Conservation (phyloP, 2,329 filamentous ascomycete species). For the Simplicillium aogashimaense region DNA sequence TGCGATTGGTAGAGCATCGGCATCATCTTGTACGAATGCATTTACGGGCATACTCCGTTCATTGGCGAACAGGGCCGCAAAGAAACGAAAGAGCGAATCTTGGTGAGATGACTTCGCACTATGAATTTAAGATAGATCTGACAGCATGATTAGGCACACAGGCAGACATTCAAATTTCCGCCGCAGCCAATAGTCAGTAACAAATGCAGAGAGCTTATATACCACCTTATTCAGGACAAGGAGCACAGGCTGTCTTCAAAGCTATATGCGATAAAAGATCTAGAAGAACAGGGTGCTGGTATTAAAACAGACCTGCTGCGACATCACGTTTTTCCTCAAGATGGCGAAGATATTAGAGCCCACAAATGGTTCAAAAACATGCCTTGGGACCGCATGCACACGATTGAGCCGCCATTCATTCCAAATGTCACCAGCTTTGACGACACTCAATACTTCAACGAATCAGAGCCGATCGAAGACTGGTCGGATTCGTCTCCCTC, state of each 20-base stretch:
- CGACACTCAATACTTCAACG: slow-evolving; percentile 86
- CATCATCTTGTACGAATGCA: slow-evolving; percentile 87
- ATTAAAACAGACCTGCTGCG: slow-evolving; percentile 16
- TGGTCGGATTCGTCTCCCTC: slow-evolving; percentile 38
- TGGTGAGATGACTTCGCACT: slow-evolving; percentile 38
- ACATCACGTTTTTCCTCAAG: slow-evolving; percentile 69
- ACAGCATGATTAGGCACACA: slow-evolving; percentile 53
- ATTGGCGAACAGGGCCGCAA: slow-evolving; percentile 67
- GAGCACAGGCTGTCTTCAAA: slow-evolving; percentile 66
- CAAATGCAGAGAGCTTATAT: slow-evolving; percentile 69
- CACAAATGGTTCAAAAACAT: slow-evolving; percentile 80
- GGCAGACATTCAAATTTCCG: slow-evolving; percentile 62
- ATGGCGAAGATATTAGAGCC: slow-evolving; percentile 79
- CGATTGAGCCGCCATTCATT: slow-evolving; percentile 65
- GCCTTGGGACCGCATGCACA: slow-evolving; percentile 67
- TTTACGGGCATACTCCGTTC: slow-evolving; percentile 89
- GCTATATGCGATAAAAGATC: slow-evolving; percentile 62
- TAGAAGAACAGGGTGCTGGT: slow-evolving; percentile 12
- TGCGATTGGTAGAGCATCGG: slow-evolving; percentile 98
- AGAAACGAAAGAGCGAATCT: slow-evolving; percentile 76
- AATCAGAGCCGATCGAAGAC: slow-evolving; percentile 63
- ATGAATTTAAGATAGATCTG: slow-evolving; percentile 2
- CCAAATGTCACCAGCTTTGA: slow-evolving; percentile 59
- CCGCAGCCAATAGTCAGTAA: slow-evolving; percentile 52
- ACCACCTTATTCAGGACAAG: slow-evolving; percentile 61